A percentile compares a stretch with the other conserved stretches of the same genome.
phyloP scores from a whole-genome alignment of 257 asterid genomes.

The Apocynum venetum region DNA sequence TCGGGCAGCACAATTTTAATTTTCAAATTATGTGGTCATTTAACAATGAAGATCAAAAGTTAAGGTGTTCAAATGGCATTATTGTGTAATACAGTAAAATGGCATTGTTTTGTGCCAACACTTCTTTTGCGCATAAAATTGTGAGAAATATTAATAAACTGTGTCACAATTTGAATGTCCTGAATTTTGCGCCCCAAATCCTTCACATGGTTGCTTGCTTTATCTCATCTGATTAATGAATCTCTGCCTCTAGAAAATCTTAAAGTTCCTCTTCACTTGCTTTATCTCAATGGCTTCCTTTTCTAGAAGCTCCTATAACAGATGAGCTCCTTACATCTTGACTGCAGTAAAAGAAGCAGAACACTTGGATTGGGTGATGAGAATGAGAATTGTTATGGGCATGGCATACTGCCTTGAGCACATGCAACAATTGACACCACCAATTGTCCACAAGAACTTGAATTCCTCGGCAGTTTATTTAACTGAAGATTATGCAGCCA shows the following conservation, averaged over 20 bases:
- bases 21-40: too few species aligned
- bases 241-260: background rate
- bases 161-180: too few species aligned
- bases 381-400: conserved; percentile 91
- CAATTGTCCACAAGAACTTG: conserved; percentile 54
- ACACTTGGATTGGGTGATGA: conserved; percentile 72
- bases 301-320: background rate
- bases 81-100: too few species aligned
- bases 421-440: conserved; percentile 70
- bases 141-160: too few species aligned
- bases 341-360: conserved; percentile 77
- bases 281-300: background rate
- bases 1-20: too few species aligned
- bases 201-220: conserved; percentile 2
- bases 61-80: too few species aligned
- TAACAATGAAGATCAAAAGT: too few species aligned
- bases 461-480: conserved; percentile 62
- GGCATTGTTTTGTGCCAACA: too few species aligned
- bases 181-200: background rate
- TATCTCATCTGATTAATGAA: background rate
- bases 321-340: conserved; percentile 9
- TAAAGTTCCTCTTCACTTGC: background rate
- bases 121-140: too few species aligned
- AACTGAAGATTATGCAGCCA: conserved; percentile 84
- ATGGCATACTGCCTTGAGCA: conserved; percentile 74